Evolutionary conservation across 345 rosid species (phyloP), one percentile per base, ranked within the genome.

Genomic region (Turritis glabra): DNA sequence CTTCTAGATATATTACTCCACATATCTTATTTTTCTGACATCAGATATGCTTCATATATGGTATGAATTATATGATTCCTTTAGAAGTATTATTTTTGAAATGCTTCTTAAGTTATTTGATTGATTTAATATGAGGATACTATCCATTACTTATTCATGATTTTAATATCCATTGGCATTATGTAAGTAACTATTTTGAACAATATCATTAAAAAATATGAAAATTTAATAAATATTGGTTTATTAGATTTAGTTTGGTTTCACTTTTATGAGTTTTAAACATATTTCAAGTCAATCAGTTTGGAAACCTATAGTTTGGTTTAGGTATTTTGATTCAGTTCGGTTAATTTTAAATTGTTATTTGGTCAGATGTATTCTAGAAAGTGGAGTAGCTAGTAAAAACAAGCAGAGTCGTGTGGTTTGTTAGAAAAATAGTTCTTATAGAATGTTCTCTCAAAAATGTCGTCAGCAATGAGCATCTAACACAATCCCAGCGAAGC

Each of bases 391-490:
- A 26, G 18, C 43, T 47, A 18, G 43, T 35, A 51, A 67, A 67
- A n/a, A n/a, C n/a, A n/a, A n/a, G n/a, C 1, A 23, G 17, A 35
- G 23, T 7, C 5, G 6, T 6, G 0, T n/a, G 0, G 25, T 25
- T 2, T 23, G 43, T 12, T 52, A 13, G 14, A 29, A 57, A 14
- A 21, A 12, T 8, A 35, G 25, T 7, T 27, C n/a, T 5, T 38
- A 2, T 8, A 64, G 64, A 73, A 73, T 44, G 40, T 64, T 65
- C 58, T 17, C 7, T 56, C 0, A 25, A 17, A 55, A 17, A 3
- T 40, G 54, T 10, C 67, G 79, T 75, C 53, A 75, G 68, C 79
- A 14, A 57, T 74, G 78, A 74, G 73, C 58, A 5, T 3, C 27
- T n/a, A 25, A 7, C 9, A 7, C 12, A 65, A 44, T 33, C 29